Percentiles rank a stretch among this genome's conserved stretches.
phyloP scores from a whole-genome alignment of 495 filamentous ascomycete species.

The Elasticomyces elasticus region DNA sequence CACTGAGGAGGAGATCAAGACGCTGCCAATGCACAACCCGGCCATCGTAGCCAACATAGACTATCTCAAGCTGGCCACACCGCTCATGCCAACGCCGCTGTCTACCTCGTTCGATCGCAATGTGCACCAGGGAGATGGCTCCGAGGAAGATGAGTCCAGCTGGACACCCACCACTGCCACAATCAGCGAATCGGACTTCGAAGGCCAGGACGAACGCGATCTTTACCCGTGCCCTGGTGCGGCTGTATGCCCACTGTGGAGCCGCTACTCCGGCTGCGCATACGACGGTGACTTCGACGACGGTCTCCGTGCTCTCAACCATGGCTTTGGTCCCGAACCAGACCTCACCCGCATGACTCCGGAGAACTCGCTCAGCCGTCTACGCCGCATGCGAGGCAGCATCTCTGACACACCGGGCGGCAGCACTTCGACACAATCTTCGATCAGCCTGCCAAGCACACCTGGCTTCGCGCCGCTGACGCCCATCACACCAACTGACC shows the following conservation, averaged over 20 bases:
- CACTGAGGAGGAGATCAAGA: slow-evolving; percentile 19
- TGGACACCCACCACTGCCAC: slow-evolving; percentile 17
- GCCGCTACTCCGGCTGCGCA: slow-evolving; percentile 11
- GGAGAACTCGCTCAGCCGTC: background rate
- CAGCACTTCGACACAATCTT: slow-evolving; percentile 14
- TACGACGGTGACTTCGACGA: slow-evolving; percentile 16
- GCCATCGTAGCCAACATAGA: slow-evolving; percentile 23
- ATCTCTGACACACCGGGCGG: slow-evolving; percentile 9
- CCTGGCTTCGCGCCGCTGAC: slow-evolving; percentile 12
- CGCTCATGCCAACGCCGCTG: background rate
- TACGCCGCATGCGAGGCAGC: slow-evolving; percentile 1
- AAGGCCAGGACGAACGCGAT: background rate
- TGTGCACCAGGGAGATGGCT: slow-evolving; percentile 5
- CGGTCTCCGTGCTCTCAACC: slow-evolving; percentile 16
- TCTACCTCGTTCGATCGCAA: background rate
- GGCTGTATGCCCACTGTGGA: slow-evolving; percentile 8
- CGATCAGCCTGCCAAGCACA: slow-evolving; percentile 14
- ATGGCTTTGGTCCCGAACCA: slow-evolving; percentile 16
- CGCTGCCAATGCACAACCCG: slow-evolving; percentile 22
- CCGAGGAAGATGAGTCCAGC: slow-evolving; percentile 8
- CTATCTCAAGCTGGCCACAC: slow-evolving; percentile 7
- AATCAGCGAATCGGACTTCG: slow-evolving; percentile 7
- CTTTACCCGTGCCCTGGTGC: slow-evolving; percentile 18
- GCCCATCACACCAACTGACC: background rate
- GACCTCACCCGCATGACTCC: slow-evolving; percentile 9